phyloP scores from a whole-genome alignment of 140 eudicot species.

The Cichorium intybus region DNA sequence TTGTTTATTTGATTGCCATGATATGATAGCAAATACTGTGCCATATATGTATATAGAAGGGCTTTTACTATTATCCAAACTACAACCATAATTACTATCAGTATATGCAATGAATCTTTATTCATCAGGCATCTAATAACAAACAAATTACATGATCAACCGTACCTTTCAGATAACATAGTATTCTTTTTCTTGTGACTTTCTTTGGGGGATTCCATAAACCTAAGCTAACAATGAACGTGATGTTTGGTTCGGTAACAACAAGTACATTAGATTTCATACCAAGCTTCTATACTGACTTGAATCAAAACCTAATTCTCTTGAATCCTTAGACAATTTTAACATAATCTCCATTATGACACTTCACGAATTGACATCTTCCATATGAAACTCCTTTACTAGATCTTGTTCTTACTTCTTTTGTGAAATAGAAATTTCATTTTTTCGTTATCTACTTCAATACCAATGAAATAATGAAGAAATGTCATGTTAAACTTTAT shows the following conservation, averaged over 20 bases:
- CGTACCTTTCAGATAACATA: background rate
- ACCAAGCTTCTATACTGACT: background rate
- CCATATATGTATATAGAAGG: background rate
- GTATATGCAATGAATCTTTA: background rate
- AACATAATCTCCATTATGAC: background rate
- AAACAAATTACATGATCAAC: background rate
- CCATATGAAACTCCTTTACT: background rate
- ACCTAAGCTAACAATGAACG: background rate
- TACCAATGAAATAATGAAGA: background rate
- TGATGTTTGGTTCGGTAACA: background rate
- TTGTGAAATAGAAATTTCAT: background rate
- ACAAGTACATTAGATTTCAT: background rate
- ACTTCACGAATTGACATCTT: background rate
- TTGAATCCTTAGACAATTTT: background rate
- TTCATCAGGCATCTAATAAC: background rate
- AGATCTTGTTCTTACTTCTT: background rate
- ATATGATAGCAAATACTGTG: background rate
- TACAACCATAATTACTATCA: background rate
- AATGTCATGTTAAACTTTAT: background rate
- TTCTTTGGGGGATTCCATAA: background rate
- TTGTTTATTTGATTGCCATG: background rate
- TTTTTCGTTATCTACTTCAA: background rate
- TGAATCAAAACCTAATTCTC: background rate
- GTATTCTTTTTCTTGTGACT: background rate
- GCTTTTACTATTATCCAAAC: background rate